phyloP scores from a whole-genome alignment of 2,329 filamentous ascomycete genomes.

The Stachybotrys chlorohalonatus region DNA sequence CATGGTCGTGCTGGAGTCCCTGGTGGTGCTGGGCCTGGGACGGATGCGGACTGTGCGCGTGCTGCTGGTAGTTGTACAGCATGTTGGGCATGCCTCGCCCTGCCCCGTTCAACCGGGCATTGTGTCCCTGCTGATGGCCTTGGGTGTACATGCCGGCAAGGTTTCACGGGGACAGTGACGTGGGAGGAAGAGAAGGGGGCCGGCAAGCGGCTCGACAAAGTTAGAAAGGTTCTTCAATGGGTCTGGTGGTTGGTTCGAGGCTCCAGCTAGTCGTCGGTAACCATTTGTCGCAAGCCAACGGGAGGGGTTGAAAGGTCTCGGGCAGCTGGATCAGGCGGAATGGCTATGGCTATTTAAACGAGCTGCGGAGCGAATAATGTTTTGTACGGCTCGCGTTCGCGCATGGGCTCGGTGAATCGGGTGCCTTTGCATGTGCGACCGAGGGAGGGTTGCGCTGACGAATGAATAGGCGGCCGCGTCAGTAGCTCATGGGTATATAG shows the following conservation, averaged over 20 bases:
- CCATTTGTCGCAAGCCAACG: not conserved
- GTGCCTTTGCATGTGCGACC: conserved; percentile 11
- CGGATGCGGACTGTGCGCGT: conserved; percentile 52
- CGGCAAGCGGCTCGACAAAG: conserved; percentile 18
- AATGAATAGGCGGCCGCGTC: not conserved
- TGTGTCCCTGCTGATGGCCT: conserved; percentile 62
- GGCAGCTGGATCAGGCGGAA: not conserved
- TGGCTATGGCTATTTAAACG: not conserved
- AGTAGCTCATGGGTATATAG: not conserved
- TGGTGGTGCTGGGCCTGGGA: conserved; percentile 57
- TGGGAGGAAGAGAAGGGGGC: conserved; percentile 13
- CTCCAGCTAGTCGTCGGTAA: conserved; percentile 8
- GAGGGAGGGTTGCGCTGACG: conserved; percentile 1
- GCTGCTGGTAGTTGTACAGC: conserved; percentile 61
- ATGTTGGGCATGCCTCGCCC: conserved; percentile 51
- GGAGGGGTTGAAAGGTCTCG: not conserved
- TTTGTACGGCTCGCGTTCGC: conserved; percentile 25
- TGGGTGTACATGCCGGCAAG: conserved; percentile 61
- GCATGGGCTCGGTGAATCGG: conserved; percentile 23
- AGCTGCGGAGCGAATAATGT: not conserved
- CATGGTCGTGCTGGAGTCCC: conserved; percentile 49
- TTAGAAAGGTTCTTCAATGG: conserved; percentile 9
- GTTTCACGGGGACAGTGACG: conserved; percentile 8
- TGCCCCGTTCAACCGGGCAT: conserved; percentile 60
- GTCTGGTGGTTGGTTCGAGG: conserved; percentile 6